Conservation (phyloP, 2,329 filamentous ascomycete genomes). For the Colletotrichum incanum region DNA sequence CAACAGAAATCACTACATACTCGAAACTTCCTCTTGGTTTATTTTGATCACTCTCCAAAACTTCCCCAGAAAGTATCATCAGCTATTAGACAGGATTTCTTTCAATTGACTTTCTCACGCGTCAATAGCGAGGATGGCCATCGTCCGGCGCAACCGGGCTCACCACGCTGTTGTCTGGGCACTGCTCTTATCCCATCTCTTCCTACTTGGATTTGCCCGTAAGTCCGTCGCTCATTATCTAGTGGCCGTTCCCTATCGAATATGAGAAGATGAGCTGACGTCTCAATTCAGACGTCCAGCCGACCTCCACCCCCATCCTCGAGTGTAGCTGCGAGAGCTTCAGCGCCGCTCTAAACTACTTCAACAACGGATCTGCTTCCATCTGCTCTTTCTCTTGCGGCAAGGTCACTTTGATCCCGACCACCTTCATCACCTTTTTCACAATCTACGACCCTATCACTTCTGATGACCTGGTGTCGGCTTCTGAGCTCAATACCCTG, state of each 20-base stretch:
- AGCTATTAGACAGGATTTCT: not conserved
- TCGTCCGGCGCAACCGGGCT: not conserved
- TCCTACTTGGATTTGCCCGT: slow-evolving; percentile 3
- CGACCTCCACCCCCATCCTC: not conserved
- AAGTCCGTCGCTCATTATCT: not conserved
- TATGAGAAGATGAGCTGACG: not conserved
- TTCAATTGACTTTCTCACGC: not conserved
- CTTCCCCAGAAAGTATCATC: not conserved
- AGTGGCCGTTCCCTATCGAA: rapidly evolving
- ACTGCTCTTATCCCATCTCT: not conserved
- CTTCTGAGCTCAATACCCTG: not conserved
- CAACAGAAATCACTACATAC: not conserved
- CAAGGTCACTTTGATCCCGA: slow-evolving; percentile 10
- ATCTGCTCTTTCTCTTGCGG: slow-evolving; percentile 9
- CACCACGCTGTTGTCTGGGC: slow-evolving; percentile 3
- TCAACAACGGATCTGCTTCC: not conserved
- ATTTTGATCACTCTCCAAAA: not conserved
- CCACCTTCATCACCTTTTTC: slow-evolving; percentile 17
- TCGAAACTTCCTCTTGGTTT: not conserved
- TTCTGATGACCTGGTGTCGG: not conserved
- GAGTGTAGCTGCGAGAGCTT: slow-evolving; percentile 16
- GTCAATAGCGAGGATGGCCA: not conserved
- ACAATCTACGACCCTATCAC: slow-evolving; percentile 14
- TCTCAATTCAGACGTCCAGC: not conserved
- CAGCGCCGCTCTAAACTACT: not conserved